Conservation (phyloP, 2,329 filamentous ascomycete genomes). For the Phaeosphaeria sp. region DNA sequence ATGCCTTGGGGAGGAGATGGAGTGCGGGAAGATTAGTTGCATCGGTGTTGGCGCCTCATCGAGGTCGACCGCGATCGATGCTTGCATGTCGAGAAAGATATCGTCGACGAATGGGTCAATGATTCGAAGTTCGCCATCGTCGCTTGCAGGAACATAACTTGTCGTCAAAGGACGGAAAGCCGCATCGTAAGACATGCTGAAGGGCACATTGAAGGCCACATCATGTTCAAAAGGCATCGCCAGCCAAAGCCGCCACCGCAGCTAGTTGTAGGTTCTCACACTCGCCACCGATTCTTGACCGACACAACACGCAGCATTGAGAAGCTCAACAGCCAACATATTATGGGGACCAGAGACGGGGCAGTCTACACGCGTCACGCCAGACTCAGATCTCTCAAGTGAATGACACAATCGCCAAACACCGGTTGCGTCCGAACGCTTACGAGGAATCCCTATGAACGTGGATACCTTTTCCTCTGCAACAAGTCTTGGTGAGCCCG, state of each 20-base stretch:
- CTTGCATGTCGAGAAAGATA: not conserved
- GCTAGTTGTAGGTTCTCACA: conserved; percentile 2
- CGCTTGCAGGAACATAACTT: not conserved
- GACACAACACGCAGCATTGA: conserved; percentile 8
- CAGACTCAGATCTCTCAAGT: conserved; percentile 3
- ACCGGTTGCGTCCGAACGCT: conserved; percentile 1
- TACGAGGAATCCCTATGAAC: conserved; percentile 2
- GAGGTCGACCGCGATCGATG: conserved; percentile 5
- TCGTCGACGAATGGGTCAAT: not conserved
- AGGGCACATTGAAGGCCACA: not conserved
- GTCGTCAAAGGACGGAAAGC: not conserved
- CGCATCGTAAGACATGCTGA: too few relatives aligned
- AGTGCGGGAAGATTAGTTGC: not conserved
- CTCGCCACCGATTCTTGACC: conserved; percentile 3
- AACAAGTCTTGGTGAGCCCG: conserved; percentile 4
- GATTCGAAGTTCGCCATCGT: not conserved
- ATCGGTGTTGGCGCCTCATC: conserved; percentile 6
- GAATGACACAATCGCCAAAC: not conserved
- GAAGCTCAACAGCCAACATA: conserved; percentile 15
- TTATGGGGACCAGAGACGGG: conserved; percentile 13
- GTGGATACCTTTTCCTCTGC: conserved; percentile 5
- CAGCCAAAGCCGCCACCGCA: not conserved
- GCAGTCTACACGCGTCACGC: conserved; percentile 8
- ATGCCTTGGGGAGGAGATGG: not conserved
- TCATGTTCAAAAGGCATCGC: not conserved